Conservation (phyloP, 306 rosid species). For the Ceratonia siliqua region DNA sequence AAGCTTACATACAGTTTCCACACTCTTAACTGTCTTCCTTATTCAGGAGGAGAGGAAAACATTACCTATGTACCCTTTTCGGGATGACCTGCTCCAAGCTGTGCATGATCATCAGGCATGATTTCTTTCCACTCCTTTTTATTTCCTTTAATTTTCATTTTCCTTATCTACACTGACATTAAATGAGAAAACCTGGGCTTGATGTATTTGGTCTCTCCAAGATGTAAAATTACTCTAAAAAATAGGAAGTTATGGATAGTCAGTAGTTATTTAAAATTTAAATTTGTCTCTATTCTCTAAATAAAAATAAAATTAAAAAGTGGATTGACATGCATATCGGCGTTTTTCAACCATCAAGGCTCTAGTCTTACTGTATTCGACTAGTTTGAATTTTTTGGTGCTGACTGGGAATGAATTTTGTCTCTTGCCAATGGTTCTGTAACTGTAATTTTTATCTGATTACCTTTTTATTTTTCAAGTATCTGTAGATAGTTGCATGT, state of each 20-base stretch:
- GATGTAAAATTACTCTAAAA: background rate
- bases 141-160: background rate
- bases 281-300: background rate
- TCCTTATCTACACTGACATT: background rate
- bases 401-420: conserved; percentile 5
- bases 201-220: background rate
- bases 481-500: background rate
- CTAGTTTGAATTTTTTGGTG: conserved; percentile 5
- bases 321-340: background rate
- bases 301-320: background rate
- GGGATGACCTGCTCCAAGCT: conserved; percentile 84
- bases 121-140: background rate
- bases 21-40: conserved; percentile 25
- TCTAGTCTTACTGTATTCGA: background rate
- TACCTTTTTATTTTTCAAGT: conserved; percentile 1
- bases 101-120: conserved; percentile 77
- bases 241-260: background rate
- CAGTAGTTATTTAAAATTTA: background rate
- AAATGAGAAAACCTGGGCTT: background rate
- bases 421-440: background rate
- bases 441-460: background rate
- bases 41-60: conserved; percentile 77
- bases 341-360: background rate
- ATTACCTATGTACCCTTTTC: conserved; percentile 74
- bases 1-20: conserved; percentile 15